Evolutionary conservation across 2,329 filamentous ascomycete species (phyloP).

Genomic region (Colletotrichum camelliae): DNA sequence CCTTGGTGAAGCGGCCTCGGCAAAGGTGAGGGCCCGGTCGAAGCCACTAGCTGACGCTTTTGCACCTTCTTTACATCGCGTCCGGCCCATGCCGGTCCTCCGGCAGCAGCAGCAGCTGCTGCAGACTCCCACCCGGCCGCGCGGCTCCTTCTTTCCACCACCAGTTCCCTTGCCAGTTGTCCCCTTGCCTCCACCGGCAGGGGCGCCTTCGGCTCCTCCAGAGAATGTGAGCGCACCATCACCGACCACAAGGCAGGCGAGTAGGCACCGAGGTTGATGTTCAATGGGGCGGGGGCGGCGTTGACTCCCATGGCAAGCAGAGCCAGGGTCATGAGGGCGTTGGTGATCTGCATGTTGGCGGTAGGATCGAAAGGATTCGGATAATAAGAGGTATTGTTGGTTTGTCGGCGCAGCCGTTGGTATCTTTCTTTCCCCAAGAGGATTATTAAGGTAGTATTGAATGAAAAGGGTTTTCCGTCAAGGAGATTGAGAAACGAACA

Average conservation of each 20-base stretch:
- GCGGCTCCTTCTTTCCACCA: background rate
- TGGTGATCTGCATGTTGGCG: slow-evolving; percentile 10
- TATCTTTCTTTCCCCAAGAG: background rate
- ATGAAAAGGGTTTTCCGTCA: background rate
- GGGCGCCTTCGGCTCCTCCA: slow-evolving; percentile 31
- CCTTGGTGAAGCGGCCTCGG: slow-evolving; percentile 43
- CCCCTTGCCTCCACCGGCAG: background rate
- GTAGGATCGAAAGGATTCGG: background rate
- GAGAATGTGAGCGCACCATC: slow-evolving; percentile 53
- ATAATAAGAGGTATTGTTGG: background rate
- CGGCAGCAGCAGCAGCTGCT: slow-evolving; percentile 5
- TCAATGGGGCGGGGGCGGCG: slow-evolving; percentile 34
- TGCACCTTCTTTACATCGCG: slow-evolving; percentile 24
- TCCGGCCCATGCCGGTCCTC: background rate
- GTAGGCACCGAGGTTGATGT: slow-evolving; percentile 40
- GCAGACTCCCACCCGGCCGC: no score
- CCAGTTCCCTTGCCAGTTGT: background rate
- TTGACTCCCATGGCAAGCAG: slow-evolving; percentile 30
- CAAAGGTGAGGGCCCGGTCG: slow-evolving; percentile 43
- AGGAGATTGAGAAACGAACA: slow-evolving; percentile 7
- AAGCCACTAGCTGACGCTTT: slow-evolving; percentile 45
- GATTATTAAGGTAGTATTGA: slow-evolving; percentile 8
- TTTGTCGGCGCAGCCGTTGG: slow-evolving; percentile 16
- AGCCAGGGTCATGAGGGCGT: slow-evolving; percentile 26
- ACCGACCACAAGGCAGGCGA: slow-evolving; percentile 37